Percentiles rank a stretch among this genome's conserved stretches.
Evolutionary conservation across 1,139 yeast genomes (phyloP).

Genomic region (Zygotorulaspora mrakii): DNA sequence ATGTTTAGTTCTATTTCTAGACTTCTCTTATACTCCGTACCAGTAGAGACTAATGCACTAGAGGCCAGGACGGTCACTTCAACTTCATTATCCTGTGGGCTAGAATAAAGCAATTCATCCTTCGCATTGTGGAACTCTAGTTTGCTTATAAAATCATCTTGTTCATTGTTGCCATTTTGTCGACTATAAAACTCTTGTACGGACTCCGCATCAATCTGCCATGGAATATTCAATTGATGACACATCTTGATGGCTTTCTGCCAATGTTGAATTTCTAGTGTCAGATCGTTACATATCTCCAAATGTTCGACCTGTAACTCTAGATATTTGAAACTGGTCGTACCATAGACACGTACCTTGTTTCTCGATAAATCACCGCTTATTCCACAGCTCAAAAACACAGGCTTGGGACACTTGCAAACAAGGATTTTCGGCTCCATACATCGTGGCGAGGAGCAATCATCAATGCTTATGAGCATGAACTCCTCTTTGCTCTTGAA

Average conservation of each 20-base stretch:
- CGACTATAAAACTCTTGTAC: not conserved
- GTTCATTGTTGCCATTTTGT: not conserved
- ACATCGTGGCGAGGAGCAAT: conserved; percentile 16
- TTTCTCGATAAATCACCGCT: conserved; percentile 16
- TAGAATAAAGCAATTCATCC: not conserved
- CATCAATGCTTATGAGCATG: conserved; percentile 27
- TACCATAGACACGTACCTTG: conserved; percentile 16
- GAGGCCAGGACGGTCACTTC: not conserved
- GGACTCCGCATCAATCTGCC: conserved; percentile 14
- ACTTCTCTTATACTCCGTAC: not conserved
- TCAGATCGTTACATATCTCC: conserved; percentile 15
- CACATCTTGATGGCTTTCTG: conserved; percentile 16
- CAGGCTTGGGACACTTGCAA: conserved; percentile 20
- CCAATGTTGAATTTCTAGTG: conserved; percentile 26
- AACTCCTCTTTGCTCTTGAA: conserved; percentile 20
- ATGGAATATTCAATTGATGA: conserved; percentile 13
- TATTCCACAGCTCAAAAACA: conserved; percentile 13
- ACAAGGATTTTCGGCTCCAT: conserved; percentile 8
- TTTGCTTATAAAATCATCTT: not conserved
- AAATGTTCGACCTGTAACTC: conserved; percentile 20
- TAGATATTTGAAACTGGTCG: conserved; percentile 10
- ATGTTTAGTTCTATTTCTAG: no score
- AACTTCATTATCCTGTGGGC: not conserved
- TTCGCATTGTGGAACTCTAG: not conserved
- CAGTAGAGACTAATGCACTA: not conserved